Conservation (phyloP, 2,329 filamentous ascomycete genomes). For the Xylariaceae sp. region DNA sequence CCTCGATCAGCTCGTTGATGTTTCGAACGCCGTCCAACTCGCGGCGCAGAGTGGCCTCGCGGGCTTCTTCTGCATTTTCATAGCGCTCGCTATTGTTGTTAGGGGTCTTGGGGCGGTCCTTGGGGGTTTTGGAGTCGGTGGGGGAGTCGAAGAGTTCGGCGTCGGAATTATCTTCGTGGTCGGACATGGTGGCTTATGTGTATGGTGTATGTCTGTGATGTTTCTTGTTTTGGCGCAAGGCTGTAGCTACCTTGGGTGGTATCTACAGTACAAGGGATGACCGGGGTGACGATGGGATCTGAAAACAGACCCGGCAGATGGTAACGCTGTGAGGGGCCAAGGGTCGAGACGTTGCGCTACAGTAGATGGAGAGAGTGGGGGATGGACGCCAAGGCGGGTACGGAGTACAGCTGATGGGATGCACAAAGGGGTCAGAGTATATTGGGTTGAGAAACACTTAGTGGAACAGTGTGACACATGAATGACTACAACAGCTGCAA, state of each 20-base stretch:
- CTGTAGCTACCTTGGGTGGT: too few relatives aligned
- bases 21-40: constrained; percentile 81
- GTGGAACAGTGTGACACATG: constrained; percentile 10
- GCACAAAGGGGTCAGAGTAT: constrained; percentile 4
- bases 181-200: constrained; percentile 36
- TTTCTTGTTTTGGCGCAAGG: not conserved
- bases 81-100: constrained; percentile 41
- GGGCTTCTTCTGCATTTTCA: constrained; percentile 54
- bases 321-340: too few relatives aligned
- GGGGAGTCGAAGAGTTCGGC: constrained; percentile 45
- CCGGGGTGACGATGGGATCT: too few relatives aligned
- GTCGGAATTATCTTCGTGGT: constrained; percentile 43
- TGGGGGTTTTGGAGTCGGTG: constrained; percentile 31
- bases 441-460: not conserved
- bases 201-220: not conserved
- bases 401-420: not conserved
- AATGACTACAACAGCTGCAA: not conserved
- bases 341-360: not conserved
- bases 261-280: too few relatives aligned
- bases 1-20: constrained; percentile 85
- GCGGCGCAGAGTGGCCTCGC: constrained; percentile 68
- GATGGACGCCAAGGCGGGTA: constrained; percentile 2
- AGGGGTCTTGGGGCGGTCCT: constrained; percentile 42
- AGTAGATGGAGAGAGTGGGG: constrained; percentile 1
- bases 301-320: too few relatives aligned